Evolutionary conservation across 306 rosid genomes (phyloP), one percentile per base, ranked within the genome.

Genomic region (Inga laurina): DNA sequence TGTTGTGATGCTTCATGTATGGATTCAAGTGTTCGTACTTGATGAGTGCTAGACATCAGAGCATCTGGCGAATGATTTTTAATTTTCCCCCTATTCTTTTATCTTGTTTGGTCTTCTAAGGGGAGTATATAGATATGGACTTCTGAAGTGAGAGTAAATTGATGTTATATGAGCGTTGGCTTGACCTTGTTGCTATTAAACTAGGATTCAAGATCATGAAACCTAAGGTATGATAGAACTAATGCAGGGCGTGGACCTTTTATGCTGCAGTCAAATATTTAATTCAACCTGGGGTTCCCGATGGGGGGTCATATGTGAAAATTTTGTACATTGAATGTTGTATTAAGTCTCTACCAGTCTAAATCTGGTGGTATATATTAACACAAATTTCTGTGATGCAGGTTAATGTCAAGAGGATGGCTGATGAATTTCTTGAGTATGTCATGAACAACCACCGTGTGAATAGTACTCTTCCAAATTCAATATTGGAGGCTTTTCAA

Each of bases 401-500:
- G 99, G 98, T 84, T 48, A 66, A 79, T 30, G 91, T 90, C 65
- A 85, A 83, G 90, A 79, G 10, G 74, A 80, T 81, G 94, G 97
- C 80, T 48, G 85, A 84, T 76, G 82, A 71, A 75, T 92, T 90
- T 86, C 92, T 92, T 59, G 89, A 92, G 75, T 94, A 90, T 86
- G 86, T 93, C 13, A 82, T 91, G 91, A 77, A 79, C 86, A 89
- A 94, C 86, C 93, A 90, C 85, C 90, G 14, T 77, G 88, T 93
- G 88, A 61, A 72, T 48, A 79, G 75, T 8, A 89, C 92, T 59
- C 66, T 59, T 83, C 85, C 93, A 67, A 86, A 68, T 21, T 89
- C 97, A 68, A 79, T 88, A 77, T 79, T 90, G 74, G 96, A 96
- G 87, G 94, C 98, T 69, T 92, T 94, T 82, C 97, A 94, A 90